These are phyloP conservation scores for Aspergillus sp. DNA, from an alignment of 2,329 filamentous ascomycete species.

Conservation along the genomic window DNA sequence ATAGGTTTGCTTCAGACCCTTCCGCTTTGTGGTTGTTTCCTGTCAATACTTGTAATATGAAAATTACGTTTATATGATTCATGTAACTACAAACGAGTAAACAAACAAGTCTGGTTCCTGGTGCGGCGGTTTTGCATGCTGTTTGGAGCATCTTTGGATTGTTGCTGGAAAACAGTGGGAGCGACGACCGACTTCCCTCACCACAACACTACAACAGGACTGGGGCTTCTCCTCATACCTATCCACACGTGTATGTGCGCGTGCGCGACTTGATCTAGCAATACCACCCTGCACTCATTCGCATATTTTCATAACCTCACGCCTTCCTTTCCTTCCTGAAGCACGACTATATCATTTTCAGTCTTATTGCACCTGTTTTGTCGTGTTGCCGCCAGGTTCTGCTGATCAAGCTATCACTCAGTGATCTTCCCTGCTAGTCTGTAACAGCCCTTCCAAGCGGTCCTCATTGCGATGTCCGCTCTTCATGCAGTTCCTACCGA, in stretches of 20 bases:
- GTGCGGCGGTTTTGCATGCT: not conserved
- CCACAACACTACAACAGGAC: not conserved
- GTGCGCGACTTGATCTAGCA: not conserved
- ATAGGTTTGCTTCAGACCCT: no score
- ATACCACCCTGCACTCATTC: not conserved
- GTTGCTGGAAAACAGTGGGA: not conserved
- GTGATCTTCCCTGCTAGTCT: not conserved
- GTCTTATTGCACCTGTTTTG: not conserved
- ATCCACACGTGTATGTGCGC: not conserved
- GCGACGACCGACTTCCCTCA: not conserved
- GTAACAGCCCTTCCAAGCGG: not conserved
- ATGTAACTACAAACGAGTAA: not conserved
- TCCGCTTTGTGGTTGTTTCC: not conserved
- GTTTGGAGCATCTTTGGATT: not conserved
- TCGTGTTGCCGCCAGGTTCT: not conserved
- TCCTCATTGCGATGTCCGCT: constrained; percentile 27
- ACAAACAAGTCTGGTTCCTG: not conserved
- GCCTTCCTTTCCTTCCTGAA: not conserved
- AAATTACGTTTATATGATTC: not conserved
- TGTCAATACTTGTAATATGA: not conserved
- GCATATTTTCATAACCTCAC: not conserved
- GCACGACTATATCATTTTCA: not conserved
- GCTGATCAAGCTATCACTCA: not conserved
- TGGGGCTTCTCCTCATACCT: not conserved
- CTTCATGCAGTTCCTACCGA: constrained; percentile 26